phyloP scores from a whole-genome alignment of 2,329 filamentous ascomycete species.

The Botryosphaeria dothidea region DNA sequence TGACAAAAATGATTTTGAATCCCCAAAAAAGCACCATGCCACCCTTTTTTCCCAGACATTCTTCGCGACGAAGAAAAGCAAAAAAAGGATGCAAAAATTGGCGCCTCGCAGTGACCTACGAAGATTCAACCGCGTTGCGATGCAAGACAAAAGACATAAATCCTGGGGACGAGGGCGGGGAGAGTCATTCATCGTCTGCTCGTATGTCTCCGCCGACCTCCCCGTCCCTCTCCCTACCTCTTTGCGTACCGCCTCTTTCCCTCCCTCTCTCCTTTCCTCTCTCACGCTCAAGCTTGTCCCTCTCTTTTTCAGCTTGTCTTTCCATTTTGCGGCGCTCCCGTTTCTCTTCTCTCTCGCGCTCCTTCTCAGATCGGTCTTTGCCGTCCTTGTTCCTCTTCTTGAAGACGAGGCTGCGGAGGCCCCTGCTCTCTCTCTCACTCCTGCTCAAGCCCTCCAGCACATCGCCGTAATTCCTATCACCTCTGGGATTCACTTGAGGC shows the following conservation, averaged over 20 bases:
- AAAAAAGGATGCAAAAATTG: constrained; percentile 5
- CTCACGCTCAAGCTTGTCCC: constrained; percentile 4
- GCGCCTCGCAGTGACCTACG: background rate
- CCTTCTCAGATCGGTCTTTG: constrained; percentile 25
- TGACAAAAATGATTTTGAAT: background rate
- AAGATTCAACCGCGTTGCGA: constrained; percentile 1
- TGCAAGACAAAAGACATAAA: constrained; percentile 14
- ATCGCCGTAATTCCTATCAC: constrained; percentile 9
- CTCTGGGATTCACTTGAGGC: constrained; percentile 29
- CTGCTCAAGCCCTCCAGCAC: constrained; percentile 12
- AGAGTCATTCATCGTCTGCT: constrained; percentile 12
- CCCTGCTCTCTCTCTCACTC: constrained; percentile 14
- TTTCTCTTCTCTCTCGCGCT: constrained; percentile 21
- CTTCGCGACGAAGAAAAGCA: constrained; percentile 5
- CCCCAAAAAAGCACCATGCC: constrained; percentile 16
- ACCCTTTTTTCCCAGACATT: constrained; percentile 8
- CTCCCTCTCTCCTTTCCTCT: constrained; percentile 6
- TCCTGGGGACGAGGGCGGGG: background rate
- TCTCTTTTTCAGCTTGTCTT: background rate
- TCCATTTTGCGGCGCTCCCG: constrained; percentile 10
- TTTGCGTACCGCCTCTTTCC: constrained; percentile 6
- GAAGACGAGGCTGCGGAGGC: constrained; percentile 4
- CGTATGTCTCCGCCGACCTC: background rate
- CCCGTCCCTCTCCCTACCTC: background rate
- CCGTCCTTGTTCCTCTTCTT: constrained; percentile 21